Evolutionary conservation across 164 flowering plant species (phyloP), one percentile per base, ranked within the genome.

Genomic region (Stephania yunnanensis): DNA sequence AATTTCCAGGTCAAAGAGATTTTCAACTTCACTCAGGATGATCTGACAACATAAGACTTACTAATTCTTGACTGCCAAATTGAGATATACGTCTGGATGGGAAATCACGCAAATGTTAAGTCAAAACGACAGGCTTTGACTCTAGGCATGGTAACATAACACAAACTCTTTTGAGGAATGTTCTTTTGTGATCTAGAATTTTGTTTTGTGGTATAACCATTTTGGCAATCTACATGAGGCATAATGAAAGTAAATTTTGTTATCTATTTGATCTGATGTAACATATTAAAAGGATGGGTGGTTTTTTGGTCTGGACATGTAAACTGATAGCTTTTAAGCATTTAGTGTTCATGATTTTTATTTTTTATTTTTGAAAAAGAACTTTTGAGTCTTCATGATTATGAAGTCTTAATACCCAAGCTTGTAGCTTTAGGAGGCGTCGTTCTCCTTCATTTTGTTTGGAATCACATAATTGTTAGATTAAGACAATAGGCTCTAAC

Each of bases 1-100:
- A 61, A 64, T 53, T 63, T 76, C 68, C 89, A 92, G 97, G 91
- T 86, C 71, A 89, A 83, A 76, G 97, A 93, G 85, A 87, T 93
- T 80, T 88, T 84, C 88, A 91, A 84, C 81, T 93, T 87, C 77
- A 79, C 87, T 20, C 97, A 93, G 76, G 97, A 90, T 79, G 97
- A 93, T 83, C 81, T 93, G 72, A 90, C 87, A 63, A 91, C 97
- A 4, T 96, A 93, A 83, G 96, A 93, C 76, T 83, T 89, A 5
- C 78, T 90, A 29, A 61, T 93, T 22, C 88, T 93, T n/a, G 88
- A 91, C 73, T 89, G 93, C 87, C 82, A 81, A 55, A 75, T 17
- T 19, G 97, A 88, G 80, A 77, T 93, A 46, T 88, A 81, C 82
- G 90, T 93, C 44, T 93, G 97, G 96, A 72, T 90, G 19, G 97